These are phyloP conservation scores for Pneumocystis jirovecii DNA, from an alignment of 1,139 yeast species.

Conservation along the genomic window DNA sequence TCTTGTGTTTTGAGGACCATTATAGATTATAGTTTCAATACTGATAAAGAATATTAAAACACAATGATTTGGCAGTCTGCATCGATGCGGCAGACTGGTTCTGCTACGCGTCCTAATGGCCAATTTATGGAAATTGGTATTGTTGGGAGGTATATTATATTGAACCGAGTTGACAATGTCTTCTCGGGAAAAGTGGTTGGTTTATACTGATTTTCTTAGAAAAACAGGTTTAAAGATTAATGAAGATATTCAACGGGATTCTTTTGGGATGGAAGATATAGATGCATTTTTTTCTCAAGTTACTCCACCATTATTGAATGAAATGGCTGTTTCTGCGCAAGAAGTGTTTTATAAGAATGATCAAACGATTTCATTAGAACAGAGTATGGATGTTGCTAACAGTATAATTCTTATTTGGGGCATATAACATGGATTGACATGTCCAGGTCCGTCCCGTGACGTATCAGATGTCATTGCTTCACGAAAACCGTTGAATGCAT, in stretches of 20 bases:
- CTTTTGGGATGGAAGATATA: slow-evolving; percentile 62
- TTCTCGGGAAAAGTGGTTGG: neutral
- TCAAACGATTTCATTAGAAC: slow-evolving; percentile 9
- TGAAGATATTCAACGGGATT: slow-evolving; percentile 32
- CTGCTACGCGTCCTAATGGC: neutral
- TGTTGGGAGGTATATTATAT: slow-evolving; percentile 8
- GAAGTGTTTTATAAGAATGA: neutral
- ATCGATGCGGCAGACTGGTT: neutral
- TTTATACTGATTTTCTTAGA: slow-evolving; percentile 3
- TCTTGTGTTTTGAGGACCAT: neutral
- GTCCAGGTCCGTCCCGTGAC: neutral
- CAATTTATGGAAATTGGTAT: slow-evolving; percentile 8
- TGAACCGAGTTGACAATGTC: slow-evolving; percentile 1
- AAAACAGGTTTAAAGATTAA: slow-evolving; percentile 13
- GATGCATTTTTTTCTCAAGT: slow-evolving; percentile 51
- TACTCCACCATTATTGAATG: slow-evolving; percentile 6
- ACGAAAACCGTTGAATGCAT: neutral
- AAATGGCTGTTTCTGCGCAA: neutral
- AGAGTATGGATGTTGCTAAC: slow-evolving; percentile 12
- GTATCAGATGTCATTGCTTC: neutral
- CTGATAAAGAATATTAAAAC: neutral
- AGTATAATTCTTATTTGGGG: neutral
- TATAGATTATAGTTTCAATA: neutral
- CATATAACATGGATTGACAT: neutral
- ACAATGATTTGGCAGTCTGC: neutral